Percentiles rank a stretch among this genome's conserved stretches.
These are phyloP conservation scores for Lodderomyces jiufengensis DNA, from an alignment of 1,139 yeast species.

Conservation along the genomic window DNA sequence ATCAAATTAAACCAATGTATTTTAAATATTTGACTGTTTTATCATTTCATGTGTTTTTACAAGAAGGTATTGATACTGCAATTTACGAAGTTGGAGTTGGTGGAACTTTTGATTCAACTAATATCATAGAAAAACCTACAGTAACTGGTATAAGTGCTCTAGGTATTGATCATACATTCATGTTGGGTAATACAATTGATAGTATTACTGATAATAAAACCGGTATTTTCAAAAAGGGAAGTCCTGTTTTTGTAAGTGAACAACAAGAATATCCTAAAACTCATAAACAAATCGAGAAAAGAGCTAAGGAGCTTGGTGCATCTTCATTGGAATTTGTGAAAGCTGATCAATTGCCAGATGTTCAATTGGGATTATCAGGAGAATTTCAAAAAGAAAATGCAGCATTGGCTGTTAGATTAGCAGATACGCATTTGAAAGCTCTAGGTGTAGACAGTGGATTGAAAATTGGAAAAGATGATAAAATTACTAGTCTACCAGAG, in stretches of 20 bases:
- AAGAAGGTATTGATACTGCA: conserved; percentile 88
- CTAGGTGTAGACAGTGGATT: conserved; percentile 33
- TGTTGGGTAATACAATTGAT: conserved; percentile 84
- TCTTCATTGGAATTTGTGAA: conserved; percentile 50
- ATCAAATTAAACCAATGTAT: conserved; percentile 81
- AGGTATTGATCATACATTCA: conserved; percentile 89
- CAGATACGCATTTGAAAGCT: conserved; percentile 55
- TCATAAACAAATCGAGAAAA: conserved; percentile 47
- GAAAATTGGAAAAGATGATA: conserved; percentile 12
- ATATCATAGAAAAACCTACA: conserved; percentile 73
- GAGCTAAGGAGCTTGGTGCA: conserved; percentile 64
- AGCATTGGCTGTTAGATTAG: conserved; percentile 77
- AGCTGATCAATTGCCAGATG: conserved; percentile 24
- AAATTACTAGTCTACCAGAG: conserved; percentile 43
- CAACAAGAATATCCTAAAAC: conserved; percentile 54
- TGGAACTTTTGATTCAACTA: conserved; percentile 94
- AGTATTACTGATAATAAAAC: conserved; percentile 96
- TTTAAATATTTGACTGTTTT: conserved; percentile 85
- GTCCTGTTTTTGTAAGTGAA: conserved; percentile 63
- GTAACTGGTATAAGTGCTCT: conserved; percentile 83
- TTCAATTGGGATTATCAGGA: conserved; percentile 78
- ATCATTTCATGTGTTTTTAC: conserved; percentile 85
- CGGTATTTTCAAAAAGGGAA: conserved; percentile 75
- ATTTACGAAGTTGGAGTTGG: conserved; percentile 98
- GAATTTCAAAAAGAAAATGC: conserved; percentile 85